Conservation (phyloP, 2,329 filamentous ascomycete species). For the Grosmannia huntii region DNA sequence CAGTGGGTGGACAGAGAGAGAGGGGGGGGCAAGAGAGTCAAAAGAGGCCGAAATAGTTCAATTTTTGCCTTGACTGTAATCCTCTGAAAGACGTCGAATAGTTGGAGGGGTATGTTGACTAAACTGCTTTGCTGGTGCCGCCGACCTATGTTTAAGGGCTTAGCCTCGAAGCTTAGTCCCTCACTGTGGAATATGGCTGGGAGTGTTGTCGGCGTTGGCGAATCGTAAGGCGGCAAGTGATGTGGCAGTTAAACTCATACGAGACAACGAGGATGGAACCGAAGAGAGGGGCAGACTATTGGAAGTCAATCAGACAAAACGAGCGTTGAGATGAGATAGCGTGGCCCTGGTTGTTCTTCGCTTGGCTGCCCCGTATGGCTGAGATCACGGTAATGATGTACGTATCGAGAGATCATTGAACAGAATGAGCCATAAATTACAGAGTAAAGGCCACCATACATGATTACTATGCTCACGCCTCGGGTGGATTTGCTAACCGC, state of each 20-base stretch:
- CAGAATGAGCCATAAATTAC: background rate
- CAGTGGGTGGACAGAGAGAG: background rate
- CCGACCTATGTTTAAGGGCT: background rate
- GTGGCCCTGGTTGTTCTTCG: background rate
- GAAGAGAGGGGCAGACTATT: background rate
- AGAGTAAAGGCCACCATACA: background rate
- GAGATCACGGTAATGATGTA: background rate
- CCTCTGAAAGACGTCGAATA: background rate
- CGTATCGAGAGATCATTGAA: background rate
- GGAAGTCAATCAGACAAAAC: background rate
- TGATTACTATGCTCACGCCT: background rate
- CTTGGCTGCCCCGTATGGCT: background rate
- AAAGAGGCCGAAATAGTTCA: no score
- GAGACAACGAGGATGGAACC: background rate
- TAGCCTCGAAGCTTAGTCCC: background rate
- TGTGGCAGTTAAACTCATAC: background rate
- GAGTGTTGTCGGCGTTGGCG: background rate
- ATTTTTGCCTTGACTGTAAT: background rate
- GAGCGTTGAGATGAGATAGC: background rate
- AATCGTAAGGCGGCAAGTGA: constrained; percentile 1
- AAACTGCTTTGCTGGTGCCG: background rate
- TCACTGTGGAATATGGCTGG: background rate
- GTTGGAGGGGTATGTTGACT: background rate
- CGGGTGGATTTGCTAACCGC: background rate
- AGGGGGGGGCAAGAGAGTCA: background rate